Base-by-base conservation (phyloP, 2,329 filamentous ascomycete genomes). In the Epichloe elymi region DNA sequence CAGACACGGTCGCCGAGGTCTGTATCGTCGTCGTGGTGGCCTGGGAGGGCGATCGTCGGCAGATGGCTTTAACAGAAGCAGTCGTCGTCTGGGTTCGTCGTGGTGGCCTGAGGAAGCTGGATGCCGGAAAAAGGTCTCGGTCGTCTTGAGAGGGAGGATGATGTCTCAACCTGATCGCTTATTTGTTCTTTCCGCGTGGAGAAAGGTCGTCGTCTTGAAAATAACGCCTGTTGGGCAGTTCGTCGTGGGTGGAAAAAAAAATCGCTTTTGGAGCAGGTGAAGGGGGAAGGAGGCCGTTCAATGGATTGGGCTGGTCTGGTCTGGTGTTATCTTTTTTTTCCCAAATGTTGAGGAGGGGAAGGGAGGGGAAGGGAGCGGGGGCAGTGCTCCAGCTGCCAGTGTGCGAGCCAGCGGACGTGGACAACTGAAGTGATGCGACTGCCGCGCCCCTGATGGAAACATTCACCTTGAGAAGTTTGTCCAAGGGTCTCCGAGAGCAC, bases 1-100 rank as follows among this genome's bases (percentile, higher is more conserved):
- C 45, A 53, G 53, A 52, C 47, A 37, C 43, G 42, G 47, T 42
- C 48, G 54, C 41, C 35, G 35, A 44, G 7, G 47, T 57, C 57
- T 55, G 54, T 55, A 37, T 63, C 59, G 60, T 65, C 63, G 63
- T 63, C 59, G 59, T 60, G 52, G 61, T 55, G 63, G 61, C 60
- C 62, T 56, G 56, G 56, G 57, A 57, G 60, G 62, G 60, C 60
- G 54, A 59, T 61, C 62, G 63, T 48, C 37, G 53, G 55, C 38
- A 40, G 52, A 54, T 53, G 52, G 52, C 53, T 55, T 56, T 55
- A 53, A 54, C 51, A 48, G 14, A 50, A 44, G 45, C 41, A 48
- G 53, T 48, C 45, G 48, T 15, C 19, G 47, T 46, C 12, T 35
- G 15, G 30, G 26, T 11, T 11, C 42, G 42, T 45, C 20, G 20